Conservation (phyloP, 2,329 filamentous ascomycete species). For the Fusarium sp. region DNA sequence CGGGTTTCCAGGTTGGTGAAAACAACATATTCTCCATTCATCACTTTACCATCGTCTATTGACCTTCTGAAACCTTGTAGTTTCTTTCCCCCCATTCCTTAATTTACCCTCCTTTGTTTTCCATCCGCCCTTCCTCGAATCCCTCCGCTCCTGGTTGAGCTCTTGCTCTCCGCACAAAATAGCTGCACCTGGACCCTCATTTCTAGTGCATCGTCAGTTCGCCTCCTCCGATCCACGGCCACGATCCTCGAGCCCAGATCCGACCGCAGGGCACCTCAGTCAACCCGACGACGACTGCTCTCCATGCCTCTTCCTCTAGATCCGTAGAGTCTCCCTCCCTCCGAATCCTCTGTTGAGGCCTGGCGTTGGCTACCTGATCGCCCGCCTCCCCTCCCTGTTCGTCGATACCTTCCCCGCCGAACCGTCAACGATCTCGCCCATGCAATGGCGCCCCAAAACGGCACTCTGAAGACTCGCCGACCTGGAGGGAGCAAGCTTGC, state of each 20-base stretch:
- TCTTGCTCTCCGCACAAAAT: conserved; percentile 41
- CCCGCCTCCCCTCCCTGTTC: conserved; percentile 39
- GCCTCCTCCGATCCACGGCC: conserved; percentile 32
- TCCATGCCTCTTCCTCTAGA: conserved; percentile 54
- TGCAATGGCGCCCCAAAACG: conserved; percentile 55
- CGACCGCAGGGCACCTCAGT: conserved; percentile 32
- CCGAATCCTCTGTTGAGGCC: conserved; percentile 44
- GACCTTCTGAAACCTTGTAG: neutral
- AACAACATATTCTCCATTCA: conserved; percentile 20
- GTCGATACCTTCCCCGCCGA: conserved; percentile 45
- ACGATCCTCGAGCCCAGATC: conserved; percentile 29
- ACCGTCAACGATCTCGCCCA: conserved; percentile 38
- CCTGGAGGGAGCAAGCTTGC: conserved; percentile 50
- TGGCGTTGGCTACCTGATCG: conserved; percentile 47
- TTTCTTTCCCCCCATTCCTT: conserved; percentile 27
- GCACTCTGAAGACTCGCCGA: conserved; percentile 53
- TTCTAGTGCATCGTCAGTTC: conserved; percentile 39
- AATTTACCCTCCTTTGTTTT: conserved; percentile 24
- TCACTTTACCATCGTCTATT: conserved; percentile 4
- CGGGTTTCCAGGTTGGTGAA: conserved; percentile 39
- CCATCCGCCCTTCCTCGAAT: conserved; percentile 16
- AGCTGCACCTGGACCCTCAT: conserved; percentile 41
- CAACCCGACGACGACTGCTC: conserved; percentile 39
- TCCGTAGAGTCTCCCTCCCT: conserved; percentile 49
- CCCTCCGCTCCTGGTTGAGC: conserved; percentile 38